Base-by-base conservation (phyloP, 805 yeast genomes). In the Pichia heedii region DNA sequence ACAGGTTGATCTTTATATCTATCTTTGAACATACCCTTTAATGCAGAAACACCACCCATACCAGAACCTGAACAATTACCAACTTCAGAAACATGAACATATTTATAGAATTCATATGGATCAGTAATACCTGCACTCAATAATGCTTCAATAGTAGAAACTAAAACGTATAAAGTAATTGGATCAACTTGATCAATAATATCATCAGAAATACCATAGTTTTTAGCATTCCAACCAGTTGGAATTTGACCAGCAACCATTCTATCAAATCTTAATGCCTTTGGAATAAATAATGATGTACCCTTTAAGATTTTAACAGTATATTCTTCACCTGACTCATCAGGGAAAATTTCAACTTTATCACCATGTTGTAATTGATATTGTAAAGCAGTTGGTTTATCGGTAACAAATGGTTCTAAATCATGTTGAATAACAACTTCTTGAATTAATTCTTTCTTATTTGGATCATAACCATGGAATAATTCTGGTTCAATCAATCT, bases 61-160 rank as follows among this genome's bases (percentile, higher is more conserved):
- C 99, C 99, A 45, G 97, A 88, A 73, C 99, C 99, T 39, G 96
- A 84, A 76, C 97, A 89, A 77, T 90, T 94, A 73, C 98, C 99
- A 55, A 93, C 88, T 69, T 93, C 97, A 38, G 97, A 88, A 45
- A 93, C 95, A 66, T 93, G 99, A 40, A 94, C 95, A 64, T 93
- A 94, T 70, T 90, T 82, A 76, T 93, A 93, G 76, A 94, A 87
- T 72, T 93, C 99, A 65, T 88, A 93, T 51, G 99, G 98, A 65
- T 93, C 98, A 47, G 96, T 87, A 59, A 93, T 71, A 82, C 99
- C 99, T 51, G 97, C 77, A 45, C 90, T 69, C 54, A 93, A 74
- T 54, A 93, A 81, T 2, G 97, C 97, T 71, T 93, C 97, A 46
- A 82, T 94, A 41, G 96, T 93, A 22, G 97, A 76, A 42, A 93